Evolutionary conservation across 2,329 filamentous ascomycete species (phyloP).

Genomic region (Onygenales sp.): DNA sequence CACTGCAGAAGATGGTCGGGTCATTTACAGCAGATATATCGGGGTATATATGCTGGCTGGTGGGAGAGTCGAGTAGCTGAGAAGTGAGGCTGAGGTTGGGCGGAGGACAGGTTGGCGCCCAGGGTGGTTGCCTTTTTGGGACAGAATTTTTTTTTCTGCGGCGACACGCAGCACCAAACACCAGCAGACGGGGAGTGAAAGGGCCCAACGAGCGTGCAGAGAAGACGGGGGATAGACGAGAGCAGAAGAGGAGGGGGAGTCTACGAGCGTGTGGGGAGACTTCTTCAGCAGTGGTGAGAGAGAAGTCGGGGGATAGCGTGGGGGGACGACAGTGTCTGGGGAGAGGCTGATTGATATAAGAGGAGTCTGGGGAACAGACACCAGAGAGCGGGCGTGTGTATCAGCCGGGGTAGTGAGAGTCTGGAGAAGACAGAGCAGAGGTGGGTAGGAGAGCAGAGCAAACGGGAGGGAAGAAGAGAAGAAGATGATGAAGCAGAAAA

Average conservation of each 20-base stretch:
- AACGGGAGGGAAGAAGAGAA: slow-evolving; percentile 18
- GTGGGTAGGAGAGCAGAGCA: slow-evolving; percentile 15
- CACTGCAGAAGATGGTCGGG: slow-evolving; percentile 62
- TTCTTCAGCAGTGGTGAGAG: too few relatives aligned
- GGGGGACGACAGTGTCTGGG: slow-evolving; percentile 15
- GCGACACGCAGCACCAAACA: too few relatives aligned
- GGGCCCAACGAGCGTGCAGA: too few relatives aligned
- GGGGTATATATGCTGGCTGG: slow-evolving; percentile 21
- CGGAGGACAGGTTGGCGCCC: not conserved
- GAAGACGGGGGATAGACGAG: too few relatives aligned
- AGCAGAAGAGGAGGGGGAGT: too few relatives aligned
- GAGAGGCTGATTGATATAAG: slow-evolving; percentile 10
- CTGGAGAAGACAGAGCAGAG: slow-evolving; percentile 12
- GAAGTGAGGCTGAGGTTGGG: not conserved
- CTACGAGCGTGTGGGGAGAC: too few relatives aligned
- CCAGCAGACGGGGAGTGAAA: too few relatives aligned
- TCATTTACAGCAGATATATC: slow-evolving; percentile 47
- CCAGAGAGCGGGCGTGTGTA: too few relatives aligned
- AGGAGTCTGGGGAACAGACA: too few relatives aligned
- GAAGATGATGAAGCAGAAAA: not conserved
- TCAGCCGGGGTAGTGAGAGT: not conserved
- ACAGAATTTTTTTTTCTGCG: too few relatives aligned
- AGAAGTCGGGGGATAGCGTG: slow-evolving; percentile 15
- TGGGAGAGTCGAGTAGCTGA: slow-evolving; percentile 6
- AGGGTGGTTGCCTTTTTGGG: not conserved